Percentiles rank a stretch among this genome's conserved stretches.
phyloP scores from a whole-genome alignment of 768 basidiomycete species.

The Saitozyma podzolica region DNA sequence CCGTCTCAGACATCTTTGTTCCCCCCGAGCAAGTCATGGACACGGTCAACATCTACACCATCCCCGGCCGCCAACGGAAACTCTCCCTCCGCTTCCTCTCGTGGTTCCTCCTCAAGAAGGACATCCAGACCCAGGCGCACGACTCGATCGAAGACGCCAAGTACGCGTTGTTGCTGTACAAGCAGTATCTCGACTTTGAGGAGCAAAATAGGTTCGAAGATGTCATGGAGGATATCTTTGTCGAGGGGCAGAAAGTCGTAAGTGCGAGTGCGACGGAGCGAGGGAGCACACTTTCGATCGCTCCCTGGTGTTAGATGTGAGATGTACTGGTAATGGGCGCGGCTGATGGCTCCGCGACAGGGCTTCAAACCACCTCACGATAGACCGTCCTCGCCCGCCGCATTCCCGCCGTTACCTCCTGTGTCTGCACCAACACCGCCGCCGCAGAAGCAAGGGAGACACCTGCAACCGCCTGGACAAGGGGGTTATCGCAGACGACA shows the following conservation, averaged over 20 bases:
- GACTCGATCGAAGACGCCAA: slow-evolving; percentile 98
- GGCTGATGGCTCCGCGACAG: slow-evolving; percentile 4
- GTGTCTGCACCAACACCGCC: too few species aligned
- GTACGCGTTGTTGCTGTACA: slow-evolving; percentile 80
- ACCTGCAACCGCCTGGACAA: too few species aligned
- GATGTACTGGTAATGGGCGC: too few species aligned
- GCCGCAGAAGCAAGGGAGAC: too few species aligned
- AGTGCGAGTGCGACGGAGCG: slow-evolving; percentile 8
- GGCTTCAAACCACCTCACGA: slow-evolving; percentile 38
- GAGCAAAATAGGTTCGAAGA: slow-evolving; percentile 77
- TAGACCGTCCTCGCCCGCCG: slow-evolving; percentile 4
- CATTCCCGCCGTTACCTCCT: too few species aligned
- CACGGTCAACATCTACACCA: slow-evolving; percentile 94
- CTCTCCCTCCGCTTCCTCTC: slow-evolving; percentile 88
- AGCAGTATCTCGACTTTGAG: slow-evolving; percentile 64
- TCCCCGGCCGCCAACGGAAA: slow-evolving; percentile 76
- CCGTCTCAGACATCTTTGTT: slow-evolving; percentile 78
- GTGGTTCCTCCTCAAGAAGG: slow-evolving; percentile 87
- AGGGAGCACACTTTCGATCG: background rate
- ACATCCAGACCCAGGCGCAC: slow-evolving; percentile 90
- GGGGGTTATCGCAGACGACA: too few species aligned
- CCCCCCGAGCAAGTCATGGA: slow-evolving; percentile 95
- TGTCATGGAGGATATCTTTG: slow-evolving; percentile 68
- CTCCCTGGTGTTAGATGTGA: background rate
- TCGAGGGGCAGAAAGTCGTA: slow-evolving; percentile 54